Conservation (phyloP, 805 yeast species). For the Ascoidea asiatica region DNA sequence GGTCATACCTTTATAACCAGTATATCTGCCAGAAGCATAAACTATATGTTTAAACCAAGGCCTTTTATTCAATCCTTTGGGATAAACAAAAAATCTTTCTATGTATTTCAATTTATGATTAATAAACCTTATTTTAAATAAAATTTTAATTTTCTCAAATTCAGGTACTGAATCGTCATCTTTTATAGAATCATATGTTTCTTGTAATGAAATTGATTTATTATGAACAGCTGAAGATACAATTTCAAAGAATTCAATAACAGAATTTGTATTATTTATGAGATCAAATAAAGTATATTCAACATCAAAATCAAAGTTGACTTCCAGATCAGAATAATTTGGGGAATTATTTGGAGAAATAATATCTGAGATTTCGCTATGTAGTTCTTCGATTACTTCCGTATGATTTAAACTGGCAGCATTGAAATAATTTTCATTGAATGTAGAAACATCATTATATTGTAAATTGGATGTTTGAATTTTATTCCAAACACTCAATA, state of each 20-base stretch:
- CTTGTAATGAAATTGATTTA: conserved; percentile 10
- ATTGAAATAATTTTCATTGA: too few species aligned
- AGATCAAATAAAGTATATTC: neutral
- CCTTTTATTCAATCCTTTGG: conserved; percentile 32
- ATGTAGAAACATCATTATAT: neutral
- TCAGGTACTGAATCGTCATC: conserved; percentile 12
- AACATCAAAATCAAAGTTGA: neutral
- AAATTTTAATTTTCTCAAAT: conserved; percentile 12
- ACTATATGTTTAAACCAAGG: conserved; percentile 42
- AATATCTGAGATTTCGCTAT: neutral
- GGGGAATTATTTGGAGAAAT: neutral
- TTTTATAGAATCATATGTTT: conserved; percentile 11
- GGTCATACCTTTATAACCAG: conserved; percentile 42
- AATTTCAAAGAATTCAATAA: too few species aligned
- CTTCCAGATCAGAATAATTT: neutral
- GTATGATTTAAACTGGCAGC: neutral
- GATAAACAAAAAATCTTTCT: conserved; percentile 31
- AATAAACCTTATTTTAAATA: conserved; percentile 3
- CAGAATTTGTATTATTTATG: neutral
- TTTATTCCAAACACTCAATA: too few species aligned
- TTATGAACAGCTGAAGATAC: neutral
- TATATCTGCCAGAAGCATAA: conserved; percentile 39
- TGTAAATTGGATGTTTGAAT: neutral
- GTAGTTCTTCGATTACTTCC: neutral
- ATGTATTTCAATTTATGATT: conserved; percentile 25